Base-by-base conservation (phyloP, 768 basidiomycete species). In the Pholiota molesta region DNA sequence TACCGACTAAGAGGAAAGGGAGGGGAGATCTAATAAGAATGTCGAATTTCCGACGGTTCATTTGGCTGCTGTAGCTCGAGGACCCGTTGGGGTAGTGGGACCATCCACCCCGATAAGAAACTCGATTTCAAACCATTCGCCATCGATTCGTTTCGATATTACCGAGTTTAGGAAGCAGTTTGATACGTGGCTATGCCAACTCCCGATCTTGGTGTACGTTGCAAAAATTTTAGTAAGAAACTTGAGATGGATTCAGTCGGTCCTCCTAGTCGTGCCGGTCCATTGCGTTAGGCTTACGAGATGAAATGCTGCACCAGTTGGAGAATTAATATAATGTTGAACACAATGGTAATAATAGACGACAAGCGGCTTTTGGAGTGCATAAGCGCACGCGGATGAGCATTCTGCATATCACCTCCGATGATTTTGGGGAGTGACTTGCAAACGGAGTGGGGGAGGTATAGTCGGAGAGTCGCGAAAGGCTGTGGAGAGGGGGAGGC, bases 401-500 rank as follows among this genome's bases (percentile, higher is more conserved):
- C 19, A 23, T 44, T 10, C n/a, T 49, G n/a, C 47, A 49, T 26
- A 49, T 26, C 47, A 49, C 23, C 21, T 49, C 13, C 47, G 11
- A 19, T 44, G 17, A 10, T 49, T 49, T 49, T 49, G 47, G 23
- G 47, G 47, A 16, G n/a, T 49, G 47, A 49, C 23, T 49, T 26
- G 47, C 14, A 26, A 23, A 49, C 21, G 47, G 47, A 49, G 47
- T 49, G 47, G 47, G 57, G 33, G 57, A 42, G 39, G 29, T 53
- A 51, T 60, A 55, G 53, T 28, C 40, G 60, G 59, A 64, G 52
- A 51, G 54, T 47, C 58, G 65, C 53, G 44, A 35, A 62, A 66
- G 56, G 65, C 66, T 68, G 64, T 70, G 69, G 63, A 64, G 62
- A 51, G 39, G 60, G 31, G 31, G 54, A 68, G 68, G 65, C 69